Base-by-base conservation (phyloP, 2,329 filamentous ascomycete species). In the Xylariomycetidae sp. region DNA sequence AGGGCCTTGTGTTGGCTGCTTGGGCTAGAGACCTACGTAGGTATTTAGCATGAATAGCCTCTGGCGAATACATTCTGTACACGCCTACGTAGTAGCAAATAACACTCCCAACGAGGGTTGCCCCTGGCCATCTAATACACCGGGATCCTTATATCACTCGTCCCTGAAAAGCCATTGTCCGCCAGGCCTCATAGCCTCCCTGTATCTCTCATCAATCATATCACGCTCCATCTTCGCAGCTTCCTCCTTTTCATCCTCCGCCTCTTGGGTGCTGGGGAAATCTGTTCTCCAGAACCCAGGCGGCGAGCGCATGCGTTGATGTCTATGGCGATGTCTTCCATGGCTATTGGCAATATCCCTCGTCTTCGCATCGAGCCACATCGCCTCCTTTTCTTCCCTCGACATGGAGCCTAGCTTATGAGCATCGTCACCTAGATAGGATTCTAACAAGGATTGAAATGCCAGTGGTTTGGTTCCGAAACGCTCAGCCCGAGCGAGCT, bases 211-310 rank as follows among this genome's bases (percentile, higher is more conserved):
- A 44, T 80, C 72, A 2, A 96, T 70, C 36, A 77, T 72, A 31
- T 77, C 67, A 44, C 70, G 72, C 53, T 85, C 81, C 39, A 76
- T 63, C 47, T 69, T 70, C n/a, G 67, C 69, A 1, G 83, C 84
- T 52, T 80, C 78, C 39, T 72, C 70, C 37, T 74, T 74, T 49
- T 90, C 78, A 33, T 69, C 64, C 46, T 76, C 67, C 17, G 81
- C 62, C 59, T 96, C 86, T 56, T 97, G 92, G 2, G 92, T 96
- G 16, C 67, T 79, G 2, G 90, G 89, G 56, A 98, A 94, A 47
- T 94, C 90, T 2, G 83, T 74, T 34, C 86, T 73, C 92, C 92
- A 98, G 56, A 87, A 97, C 0, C 88, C 89, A 2, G 88, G 87
- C 10, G 92, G 89, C 8, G 84, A 87, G 27, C 66, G 69, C 42